Conservation (phyloP, 768 basidiomycete species). For the Lyophyllum atratum region DNA sequence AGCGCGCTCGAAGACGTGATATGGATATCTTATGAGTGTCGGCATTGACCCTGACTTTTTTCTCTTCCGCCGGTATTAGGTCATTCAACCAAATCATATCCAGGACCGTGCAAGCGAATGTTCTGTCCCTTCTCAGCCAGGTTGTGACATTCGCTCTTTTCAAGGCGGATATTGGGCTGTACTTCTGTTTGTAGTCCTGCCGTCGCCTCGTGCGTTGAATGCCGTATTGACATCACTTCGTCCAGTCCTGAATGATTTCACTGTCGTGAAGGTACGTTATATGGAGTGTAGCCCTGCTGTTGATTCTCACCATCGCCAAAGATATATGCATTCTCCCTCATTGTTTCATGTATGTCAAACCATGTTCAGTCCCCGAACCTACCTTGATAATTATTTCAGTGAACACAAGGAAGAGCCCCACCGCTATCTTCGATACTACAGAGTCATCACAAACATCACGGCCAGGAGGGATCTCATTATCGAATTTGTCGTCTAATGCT, state of each 20-base stretch:
- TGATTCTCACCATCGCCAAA: background rate
- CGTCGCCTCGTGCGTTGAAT: background rate
- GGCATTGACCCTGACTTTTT: background rate
- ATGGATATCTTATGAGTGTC: background rate
- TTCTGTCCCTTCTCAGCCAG: background rate
- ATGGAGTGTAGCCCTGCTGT: background rate
- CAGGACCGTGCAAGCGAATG: background rate
- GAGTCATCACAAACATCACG: background rate
- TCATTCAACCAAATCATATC: constrained; percentile 1
- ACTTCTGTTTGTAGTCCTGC: background rate
- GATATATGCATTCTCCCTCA: constrained; percentile 3
- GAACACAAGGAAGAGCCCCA: background rate
- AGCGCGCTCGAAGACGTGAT: background rate
- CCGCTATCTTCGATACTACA: background rate
- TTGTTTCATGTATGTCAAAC: background rate
- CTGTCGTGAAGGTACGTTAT: background rate
- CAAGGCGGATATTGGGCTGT: constrained; percentile 3
- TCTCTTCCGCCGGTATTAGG: background rate
- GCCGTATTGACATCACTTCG: background rate
- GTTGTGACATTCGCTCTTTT: constrained; percentile 1
- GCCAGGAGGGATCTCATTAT: constrained; percentile 1
- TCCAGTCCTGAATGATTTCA: constrained; percentile 6
- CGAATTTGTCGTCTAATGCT: background rate
- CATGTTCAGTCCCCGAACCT: background rate
- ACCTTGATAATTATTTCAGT: background rate